Base-by-base conservation (phyloP, 306 rosid species). In the Potentilla sterilis region DNA sequence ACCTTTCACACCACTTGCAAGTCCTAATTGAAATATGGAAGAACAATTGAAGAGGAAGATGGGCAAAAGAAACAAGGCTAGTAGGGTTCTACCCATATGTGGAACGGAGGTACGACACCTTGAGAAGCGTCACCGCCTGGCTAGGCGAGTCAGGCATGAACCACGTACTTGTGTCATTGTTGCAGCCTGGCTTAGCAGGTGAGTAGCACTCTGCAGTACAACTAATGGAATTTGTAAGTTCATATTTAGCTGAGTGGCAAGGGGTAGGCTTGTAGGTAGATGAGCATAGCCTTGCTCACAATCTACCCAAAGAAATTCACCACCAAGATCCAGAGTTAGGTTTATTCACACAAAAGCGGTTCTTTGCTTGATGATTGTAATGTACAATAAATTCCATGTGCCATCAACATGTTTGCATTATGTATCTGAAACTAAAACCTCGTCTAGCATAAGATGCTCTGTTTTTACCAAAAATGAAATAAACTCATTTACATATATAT, bases 1-100 rank as follows among this genome's bases (percentile, higher is more conserved):
- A 11, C 90, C 92, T 34, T 46, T 80, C 52, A 78, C 83, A 32
- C 87, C 86, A 11, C 2, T 77, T 9, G 93, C 55, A 48, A 89
- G 85, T 44, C 85, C 89, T 0, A 77, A 77, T 2, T 85, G 62
- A 61, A 67, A 79, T 0, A 54, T 75, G 54, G 81, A 51, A 0
- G 80, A 83, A 67, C 90, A 86, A 32, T 76, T 48, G 74, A 85
- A 86, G 68, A 84, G 81, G 16, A 83, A 74, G 0, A 77, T 81
- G 0, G 83, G 86, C 19, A 77, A 76, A 76, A 12, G 86, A 75
- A 65, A 82, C 77, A 80, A 0, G 5, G 41, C 62, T 83, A 0
- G 70, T 72, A 0, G 85, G 83, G 8, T 66, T 81, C 69, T n/a
- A 69, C 63, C 89, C 89, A 47, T 88, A 19, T 0, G 87, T 84